phyloP scores from a whole-genome alignment of 163 green algal species.

The Coccomyxa subellipsoidea region DNA sequence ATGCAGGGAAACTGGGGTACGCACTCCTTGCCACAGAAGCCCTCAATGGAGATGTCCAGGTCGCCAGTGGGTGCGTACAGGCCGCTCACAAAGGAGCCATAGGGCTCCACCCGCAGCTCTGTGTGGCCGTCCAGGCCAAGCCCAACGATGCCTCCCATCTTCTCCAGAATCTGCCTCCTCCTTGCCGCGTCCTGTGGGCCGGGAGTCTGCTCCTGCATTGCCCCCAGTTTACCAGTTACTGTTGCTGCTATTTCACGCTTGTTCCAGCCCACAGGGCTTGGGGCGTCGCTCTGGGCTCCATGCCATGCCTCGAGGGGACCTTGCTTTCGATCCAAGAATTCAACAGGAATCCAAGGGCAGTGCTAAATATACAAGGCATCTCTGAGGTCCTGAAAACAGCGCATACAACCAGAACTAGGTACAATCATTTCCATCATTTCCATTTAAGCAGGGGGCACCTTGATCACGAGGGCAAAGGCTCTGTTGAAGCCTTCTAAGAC shows the following conservation, averaged over 20 bases:
- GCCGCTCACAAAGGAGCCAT: constrained; percentile 46
- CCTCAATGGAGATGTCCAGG: constrained; percentile 51
- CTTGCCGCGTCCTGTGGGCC: not conserved
- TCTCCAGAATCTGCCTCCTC: not conserved
- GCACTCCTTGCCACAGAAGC: not conserved
- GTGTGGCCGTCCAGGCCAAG: constrained; percentile 10
- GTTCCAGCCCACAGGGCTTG: not conserved
- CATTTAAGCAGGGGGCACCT: not conserved
- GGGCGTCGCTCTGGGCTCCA: not conserved
- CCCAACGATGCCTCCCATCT: not conserved
- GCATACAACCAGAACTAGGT: not conserved
- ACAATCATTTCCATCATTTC: not conserved
- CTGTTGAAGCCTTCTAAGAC: not conserved
- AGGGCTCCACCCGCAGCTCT: constrained; percentile 29
- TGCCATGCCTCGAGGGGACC: not conserved
- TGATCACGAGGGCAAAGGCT: not conserved
- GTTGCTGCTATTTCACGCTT: too few species aligned
- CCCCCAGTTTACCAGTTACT: not conserved
- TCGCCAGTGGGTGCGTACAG: constrained; percentile 44
- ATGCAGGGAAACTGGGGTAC: not conserved
- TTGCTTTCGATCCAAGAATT: not conserved
- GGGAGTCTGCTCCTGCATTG: constrained; percentile 15
- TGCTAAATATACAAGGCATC: not conserved
- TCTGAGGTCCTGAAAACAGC: not conserved
- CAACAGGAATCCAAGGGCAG: not conserved